Evolutionary conservation across 2,329 filamentous ascomycete species (phyloP), one percentile per base, ranked within the genome.

Genomic region (Sclerotinia glacialis): DNA sequence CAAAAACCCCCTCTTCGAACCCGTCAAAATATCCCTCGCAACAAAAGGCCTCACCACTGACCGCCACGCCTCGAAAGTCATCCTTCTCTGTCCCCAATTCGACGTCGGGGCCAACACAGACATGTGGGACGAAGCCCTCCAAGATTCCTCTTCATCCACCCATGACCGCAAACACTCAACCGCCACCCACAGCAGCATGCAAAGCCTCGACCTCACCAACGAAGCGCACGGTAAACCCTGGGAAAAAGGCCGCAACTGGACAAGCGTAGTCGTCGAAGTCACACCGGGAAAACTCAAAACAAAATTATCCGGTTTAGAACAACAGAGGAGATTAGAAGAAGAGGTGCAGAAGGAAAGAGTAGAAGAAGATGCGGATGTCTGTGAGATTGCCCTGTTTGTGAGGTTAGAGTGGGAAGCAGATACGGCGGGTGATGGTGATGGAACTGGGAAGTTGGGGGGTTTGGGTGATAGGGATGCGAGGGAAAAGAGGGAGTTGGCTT

Each of bases 311-410:
- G 76, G 75, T 3, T 71, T 73, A 53, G 76, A 77, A 40, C 34
- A 81, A 83, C 69, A 65, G 76, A 80, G 68, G 83, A 85, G 71
- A 86, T 87, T 72, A 85, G 89, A 74, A 85, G 89, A 70, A 68
- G 47, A 49, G 26, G 52, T 55, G 55, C 42, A 60, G 14, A 47
- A 60, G 49, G 64, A 65, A 28, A 65, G 46, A 26, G 46, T 65
- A 21, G 59, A 64, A 11, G 65, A 67, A 23, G 65, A 67, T 52
- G 65, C 63, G 8, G 65, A 67, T 28, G 44, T 67, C 0, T 68
- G 98, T 52, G 95, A 99, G 82, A 94, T 99, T 72, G 94, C 95
- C 65, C 88, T 99, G 74, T 96, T 96, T 80, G 92, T 99, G 68
- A 85, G 93, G 31, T 84, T 97, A 66, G 93, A 97, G 77, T 99